These are phyloP conservation scores for Rhizophagus prolifer DNA, from an alignment of 192 early-diverging fungal genomes.

Conservation along the genomic window DNA sequence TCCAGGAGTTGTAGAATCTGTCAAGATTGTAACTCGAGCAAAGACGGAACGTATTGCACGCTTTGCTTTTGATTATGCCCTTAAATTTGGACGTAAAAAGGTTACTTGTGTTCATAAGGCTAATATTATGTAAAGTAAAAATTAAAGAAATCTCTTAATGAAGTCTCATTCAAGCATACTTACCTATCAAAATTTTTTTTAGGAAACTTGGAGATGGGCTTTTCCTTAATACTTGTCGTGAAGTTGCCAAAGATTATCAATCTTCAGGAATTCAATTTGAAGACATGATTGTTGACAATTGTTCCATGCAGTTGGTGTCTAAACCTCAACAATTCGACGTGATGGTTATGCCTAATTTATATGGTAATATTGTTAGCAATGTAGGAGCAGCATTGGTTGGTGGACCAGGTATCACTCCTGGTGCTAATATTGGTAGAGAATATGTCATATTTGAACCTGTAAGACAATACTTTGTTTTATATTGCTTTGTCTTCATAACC, in stretches of 20 bases:
- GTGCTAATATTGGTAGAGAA: constrained; percentile 97
- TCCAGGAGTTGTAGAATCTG: constrained; percentile 97
- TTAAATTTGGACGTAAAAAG: constrained; percentile 97
- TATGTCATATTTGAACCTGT: constrained; percentile 97
- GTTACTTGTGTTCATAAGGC: constrained; percentile 99
- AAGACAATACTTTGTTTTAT: constrained; percentile 29
- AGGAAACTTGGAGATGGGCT: constrained; percentile 97
- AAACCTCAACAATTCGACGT: constrained; percentile 98
- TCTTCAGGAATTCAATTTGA: constrained; percentile 86
- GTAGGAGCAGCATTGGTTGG: constrained; percentile 96
- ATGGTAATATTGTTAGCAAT: constrained; percentile 99
- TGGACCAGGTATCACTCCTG: constrained; percentile 94
- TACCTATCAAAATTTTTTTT: constrained; percentile 21
- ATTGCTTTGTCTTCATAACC: constrained; percentile 17
- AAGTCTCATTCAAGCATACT: background rate
- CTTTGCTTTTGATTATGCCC: constrained; percentile 98
- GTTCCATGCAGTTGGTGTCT: constrained; percentile 99
- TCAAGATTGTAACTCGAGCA: constrained; percentile 94
- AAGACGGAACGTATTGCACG: constrained; percentile 99
- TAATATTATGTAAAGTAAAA: constrained; percentile 88
- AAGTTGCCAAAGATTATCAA: constrained; percentile 85
- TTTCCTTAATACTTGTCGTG: constrained; percentile 95
- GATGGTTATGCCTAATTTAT: constrained; percentile 99
- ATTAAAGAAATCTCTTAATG: background rate
- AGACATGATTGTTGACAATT: constrained; percentile 99